Evolutionary conservation across 805 yeast species (phyloP).

Genomic region (Suhomyces sp.): DNA sequence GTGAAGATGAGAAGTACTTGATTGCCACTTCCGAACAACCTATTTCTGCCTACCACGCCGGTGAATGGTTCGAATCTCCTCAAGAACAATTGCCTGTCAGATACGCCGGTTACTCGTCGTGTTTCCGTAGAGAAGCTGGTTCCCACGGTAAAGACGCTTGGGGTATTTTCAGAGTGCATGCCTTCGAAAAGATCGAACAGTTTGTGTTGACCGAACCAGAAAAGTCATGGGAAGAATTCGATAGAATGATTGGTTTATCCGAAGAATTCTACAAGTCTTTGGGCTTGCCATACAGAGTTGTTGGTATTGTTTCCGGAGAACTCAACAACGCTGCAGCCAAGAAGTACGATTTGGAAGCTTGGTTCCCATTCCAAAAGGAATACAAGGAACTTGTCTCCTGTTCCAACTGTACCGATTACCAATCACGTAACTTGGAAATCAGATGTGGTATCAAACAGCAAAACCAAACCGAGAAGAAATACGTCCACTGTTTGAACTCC

Average conservation of each 20-base stretch:
- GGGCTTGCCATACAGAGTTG: conserved; percentile 94
- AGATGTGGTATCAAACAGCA: conserved; percentile 97
- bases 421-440: conserved; percentile 96
- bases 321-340: conserved; percentile 98
- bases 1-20: conserved; percentile 95
- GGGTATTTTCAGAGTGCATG: conserved; percentile 99
- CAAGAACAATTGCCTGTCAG: conserved; percentile 93
- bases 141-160: conserved; percentile 99
- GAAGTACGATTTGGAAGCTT: conserved; percentile 97
- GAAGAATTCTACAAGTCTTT: conserved; percentile 93
- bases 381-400: conserved; percentile 97
- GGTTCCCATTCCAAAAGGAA: conserved; percentile 99
- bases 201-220: conserved; percentile 95
- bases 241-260: conserved; percentile 85
- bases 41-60: conserved; percentile 93
- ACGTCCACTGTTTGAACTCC: conserved; percentile 97
- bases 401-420: conserved; percentile 99
- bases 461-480: conserved; percentile 93
- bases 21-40: conserved; percentile 99
- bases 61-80: conserved; percentile 98
- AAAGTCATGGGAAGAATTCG: conserved; percentile 96
- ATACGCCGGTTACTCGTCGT: conserved; percentile 96
- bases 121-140: conserved; percentile 99
- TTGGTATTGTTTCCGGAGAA: conserved; percentile 97
- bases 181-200: conserved; percentile 97